Conservation (phyloP, 345 rosid species). For the Eucalyptus cladocalyx region DNA sequence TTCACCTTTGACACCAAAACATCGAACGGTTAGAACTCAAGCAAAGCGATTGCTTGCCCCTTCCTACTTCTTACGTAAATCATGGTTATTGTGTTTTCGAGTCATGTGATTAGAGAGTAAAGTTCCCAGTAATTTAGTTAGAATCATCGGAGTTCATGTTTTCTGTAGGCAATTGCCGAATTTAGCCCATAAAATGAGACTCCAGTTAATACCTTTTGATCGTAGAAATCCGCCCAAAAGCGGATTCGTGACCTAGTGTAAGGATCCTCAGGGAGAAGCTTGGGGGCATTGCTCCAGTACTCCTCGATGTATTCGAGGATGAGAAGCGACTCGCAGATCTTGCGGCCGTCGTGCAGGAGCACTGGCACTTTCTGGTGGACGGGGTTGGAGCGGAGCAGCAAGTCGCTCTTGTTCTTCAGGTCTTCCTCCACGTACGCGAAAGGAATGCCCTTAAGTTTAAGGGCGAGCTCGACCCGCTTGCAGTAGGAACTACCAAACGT, state of each 20-base stretch:
- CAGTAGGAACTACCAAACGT: neutral
- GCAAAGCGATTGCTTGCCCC: neutral
- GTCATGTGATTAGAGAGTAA: neutral
- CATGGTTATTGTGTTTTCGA: neutral
- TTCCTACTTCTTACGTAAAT: neutral
- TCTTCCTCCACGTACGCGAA: conserved; percentile 3
- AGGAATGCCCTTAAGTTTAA: conserved; percentile 1
- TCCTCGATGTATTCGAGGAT: conserved; percentile 7
- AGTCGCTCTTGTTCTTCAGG: conserved; percentile 4
- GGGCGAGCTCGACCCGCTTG: conserved; percentile 6
- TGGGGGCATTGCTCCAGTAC: neutral
- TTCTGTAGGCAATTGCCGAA: neutral
- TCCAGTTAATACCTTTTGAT: neutral
- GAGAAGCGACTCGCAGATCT: conserved; percentile 5
- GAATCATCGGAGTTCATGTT: neutral
- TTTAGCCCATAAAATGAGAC: neutral
- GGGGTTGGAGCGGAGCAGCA: conserved; percentile 1
- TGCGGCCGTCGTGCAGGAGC: neutral
- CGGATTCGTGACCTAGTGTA: conserved; percentile 1
- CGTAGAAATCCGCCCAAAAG: conserved; percentile 6
- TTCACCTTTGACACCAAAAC: neutral
- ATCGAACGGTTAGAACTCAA: neutral
- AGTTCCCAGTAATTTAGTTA: neutral
- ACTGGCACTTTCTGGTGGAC: conserved; percentile 7
- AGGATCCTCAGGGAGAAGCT: conserved; percentile 9